A percentile compares a stretch with the other conserved stretches of the same genome.
These are phyloP conservation scores for Zoysia pacifica DNA, from an alignment of 176 grass and related monocot species.

Conservation along the genomic window DNA sequence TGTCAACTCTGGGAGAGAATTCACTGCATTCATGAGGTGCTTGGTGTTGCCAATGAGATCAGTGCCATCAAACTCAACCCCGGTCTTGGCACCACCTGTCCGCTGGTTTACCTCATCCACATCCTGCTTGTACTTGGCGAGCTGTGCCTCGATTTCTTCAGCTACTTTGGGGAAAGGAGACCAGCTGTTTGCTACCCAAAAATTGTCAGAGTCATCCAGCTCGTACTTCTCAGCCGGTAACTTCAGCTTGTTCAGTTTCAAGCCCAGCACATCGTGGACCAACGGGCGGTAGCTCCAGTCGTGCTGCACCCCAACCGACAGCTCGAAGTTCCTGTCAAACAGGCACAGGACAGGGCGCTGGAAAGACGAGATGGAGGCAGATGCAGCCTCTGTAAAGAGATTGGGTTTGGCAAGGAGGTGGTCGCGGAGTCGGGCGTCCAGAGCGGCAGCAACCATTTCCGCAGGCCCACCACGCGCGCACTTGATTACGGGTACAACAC, in stretches of 20 bases:
- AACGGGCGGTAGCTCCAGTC: slow-evolving; percentile 63
- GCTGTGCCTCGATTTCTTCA: slow-evolving; percentile 72
- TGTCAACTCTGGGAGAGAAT: slow-evolving; percentile 86
- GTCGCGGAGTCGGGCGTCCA: slow-evolving; percentile 44
- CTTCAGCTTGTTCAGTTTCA: slow-evolving; percentile 75
- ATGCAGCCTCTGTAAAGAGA: slow-evolving; percentile 16
- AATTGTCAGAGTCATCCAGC: slow-evolving; percentile 80
- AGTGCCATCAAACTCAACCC: slow-evolving; percentile 88
- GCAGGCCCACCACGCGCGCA: background rate
- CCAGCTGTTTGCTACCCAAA: slow-evolving; percentile 90
- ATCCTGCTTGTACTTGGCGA: slow-evolving; percentile 93
- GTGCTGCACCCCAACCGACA: slow-evolving; percentile 22
- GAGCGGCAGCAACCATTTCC: slow-evolving; percentile 22
- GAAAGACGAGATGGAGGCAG: slow-evolving; percentile 44
- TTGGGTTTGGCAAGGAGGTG: slow-evolving; percentile 26
- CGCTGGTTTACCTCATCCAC: slow-evolving; percentile 90
- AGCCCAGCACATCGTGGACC: slow-evolving; percentile 75
- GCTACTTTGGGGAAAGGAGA: slow-evolving; percentile 83
- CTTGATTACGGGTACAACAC: slow-evolving; percentile 10
- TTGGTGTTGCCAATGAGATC: slow-evolving; percentile 94
- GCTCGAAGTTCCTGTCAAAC: slow-evolving; percentile 26
- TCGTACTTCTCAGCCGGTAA: slow-evolving; percentile 70
- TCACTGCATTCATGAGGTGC: slow-evolving; percentile 90
- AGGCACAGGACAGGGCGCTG: slow-evolving; percentile 54
- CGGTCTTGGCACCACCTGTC: slow-evolving; percentile 64